Evolutionary conservation across 2,329 filamentous ascomycete genomes (phyloP), one percentile per base, ranked within the genome.

Genomic region (Xylaria sp.): DNA sequence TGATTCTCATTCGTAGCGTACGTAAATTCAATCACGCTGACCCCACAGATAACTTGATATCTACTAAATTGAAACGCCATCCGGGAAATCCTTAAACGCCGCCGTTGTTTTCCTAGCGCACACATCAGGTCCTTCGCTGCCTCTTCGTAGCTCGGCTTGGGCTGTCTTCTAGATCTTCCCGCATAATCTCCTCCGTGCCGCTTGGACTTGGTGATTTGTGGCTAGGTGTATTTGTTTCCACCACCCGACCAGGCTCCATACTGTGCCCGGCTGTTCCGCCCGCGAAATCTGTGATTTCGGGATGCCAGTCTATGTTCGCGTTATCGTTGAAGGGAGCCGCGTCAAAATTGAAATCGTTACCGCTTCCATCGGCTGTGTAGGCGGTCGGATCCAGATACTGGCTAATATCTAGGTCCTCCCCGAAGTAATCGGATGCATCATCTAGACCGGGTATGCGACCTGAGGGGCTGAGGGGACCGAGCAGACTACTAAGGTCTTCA

Each of bases 391-490:
- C 84, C 1, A 87, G 75, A 53, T 79, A 82, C 68, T 88, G 86
- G 74, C 85, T 84, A 64, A 88, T 85, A 69, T 87, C 85, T 34
- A 81, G 79, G 8, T 82, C 82, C 55, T 84, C 82, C 11, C 79
- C 79, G 67, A 84, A 85, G 57, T 80, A 78, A 14, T 69, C 65
- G 36, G 75, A 76, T 11, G 80, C 79, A 2, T 86, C 84, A 30
- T 82, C 83, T 1, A 96, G 79, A 4, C 92, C 92, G 1, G 93
- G 92, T 42, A 97, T 92, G 17, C 88, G 86, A 4, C 93, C 93
- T 0, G 89, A 92, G 0, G 94, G 94, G 75, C 91, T 94, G 12
- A 97, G 85, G 0, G 94, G 94, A 6, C 92, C 90, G 7, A 98
- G 85, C 17, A 93, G 82, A 64, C 88, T 89, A 60, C 89, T 89